phyloP scores from a whole-genome alignment of 2,329 filamentous ascomycete species.

The Pseudonectria buxi region DNA sequence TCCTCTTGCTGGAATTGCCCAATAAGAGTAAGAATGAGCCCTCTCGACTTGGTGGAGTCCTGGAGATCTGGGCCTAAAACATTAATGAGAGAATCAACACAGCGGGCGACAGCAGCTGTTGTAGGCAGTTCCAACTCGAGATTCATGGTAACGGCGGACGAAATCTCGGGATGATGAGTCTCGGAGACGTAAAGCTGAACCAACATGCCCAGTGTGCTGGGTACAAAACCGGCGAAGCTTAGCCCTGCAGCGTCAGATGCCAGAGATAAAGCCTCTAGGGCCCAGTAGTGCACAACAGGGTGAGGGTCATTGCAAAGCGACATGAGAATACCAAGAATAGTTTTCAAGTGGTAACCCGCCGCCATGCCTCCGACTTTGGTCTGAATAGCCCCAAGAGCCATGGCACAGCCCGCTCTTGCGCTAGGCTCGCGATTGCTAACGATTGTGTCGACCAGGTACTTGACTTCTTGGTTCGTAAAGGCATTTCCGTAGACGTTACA shows the following conservation, averaged over 20 bases:
- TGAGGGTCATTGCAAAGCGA: slow-evolving; percentile 94
- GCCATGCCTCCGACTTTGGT: slow-evolving; percentile 96
- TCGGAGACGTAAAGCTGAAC: slow-evolving; percentile 89
- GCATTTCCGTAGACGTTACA: slow-evolving; percentile 79
- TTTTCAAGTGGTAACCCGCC: slow-evolving; percentile 91
- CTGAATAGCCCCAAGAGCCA: slow-evolving; percentile 88
- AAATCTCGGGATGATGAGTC: slow-evolving; percentile 79
- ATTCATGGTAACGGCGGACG: slow-evolving; percentile 77
- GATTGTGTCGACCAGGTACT: slow-evolving; percentile 87
- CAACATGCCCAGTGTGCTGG: slow-evolving; percentile 85
- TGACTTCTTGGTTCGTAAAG: slow-evolving; percentile 86
- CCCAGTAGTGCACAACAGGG: slow-evolving; percentile 93
- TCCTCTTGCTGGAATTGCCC: slow-evolving; percentile 74
- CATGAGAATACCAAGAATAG: slow-evolving; percentile 96
- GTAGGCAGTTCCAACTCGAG: slow-evolving; percentile 81
- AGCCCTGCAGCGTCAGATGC: slow-evolving; percentile 89
- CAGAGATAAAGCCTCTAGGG: slow-evolving; percentile 76
- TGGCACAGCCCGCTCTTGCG: slow-evolving; percentile 87
- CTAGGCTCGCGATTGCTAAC: slow-evolving; percentile 90
- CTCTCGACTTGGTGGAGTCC: slow-evolving; percentile 83
- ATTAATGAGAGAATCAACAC: slow-evolving; percentile 92
- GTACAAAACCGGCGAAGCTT: slow-evolving; percentile 85
- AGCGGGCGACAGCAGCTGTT: slow-evolving; percentile 74
- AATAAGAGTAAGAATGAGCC: slow-evolving; percentile 83
- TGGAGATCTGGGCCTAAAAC: slow-evolving; percentile 93